Evolutionary conservation across 2,329 filamentous ascomycete species (phyloP).

Genomic region (Arthroderma sp.): DNA sequence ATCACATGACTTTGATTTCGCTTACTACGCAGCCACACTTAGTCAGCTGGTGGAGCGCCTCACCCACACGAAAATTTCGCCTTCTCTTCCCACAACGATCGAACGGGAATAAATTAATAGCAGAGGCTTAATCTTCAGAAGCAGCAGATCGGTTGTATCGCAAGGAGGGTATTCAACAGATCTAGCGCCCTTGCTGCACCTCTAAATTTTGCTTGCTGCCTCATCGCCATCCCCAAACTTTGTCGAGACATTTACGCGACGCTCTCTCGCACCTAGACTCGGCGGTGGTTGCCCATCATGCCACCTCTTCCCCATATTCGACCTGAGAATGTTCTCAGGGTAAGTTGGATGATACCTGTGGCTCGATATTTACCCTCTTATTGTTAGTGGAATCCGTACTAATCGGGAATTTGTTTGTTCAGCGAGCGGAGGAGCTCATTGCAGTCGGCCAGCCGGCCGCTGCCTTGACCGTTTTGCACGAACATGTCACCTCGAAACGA

Average conservation of each 20-base stretch:
- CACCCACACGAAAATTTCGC: constrained; percentile 13
- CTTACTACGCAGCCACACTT: constrained; percentile 4
- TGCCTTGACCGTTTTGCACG: constrained; percentile 87
- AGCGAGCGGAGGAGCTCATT: constrained; percentile 95
- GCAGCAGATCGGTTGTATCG: not conserved
- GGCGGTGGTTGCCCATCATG: constrained; percentile 44
- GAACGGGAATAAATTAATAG: constrained; percentile 1
- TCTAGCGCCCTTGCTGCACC: no score
- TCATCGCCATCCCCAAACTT: no score
- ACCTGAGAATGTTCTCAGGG: constrained; percentile 96
- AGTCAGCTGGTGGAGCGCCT: constrained; percentile 1
- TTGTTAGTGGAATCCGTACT: constrained; percentile 3
- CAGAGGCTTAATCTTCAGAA: no score
- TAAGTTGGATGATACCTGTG: constrained; percentile 18
- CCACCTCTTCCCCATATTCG: constrained; percentile 94
- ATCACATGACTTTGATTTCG: constrained; percentile 2
- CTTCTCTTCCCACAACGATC: constrained; percentile 10
- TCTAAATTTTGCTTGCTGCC: no score
- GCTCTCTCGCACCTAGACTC: no score
- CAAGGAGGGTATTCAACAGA: not conserved
- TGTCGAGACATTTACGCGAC: no score
- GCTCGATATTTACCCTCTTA: not conserved
- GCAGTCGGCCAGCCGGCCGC: constrained; percentile 87
- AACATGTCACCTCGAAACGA: constrained; percentile 97
- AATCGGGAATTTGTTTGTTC: constrained; percentile 13